A percentile compares a stretch with the other conserved stretches of the same genome.
Evolutionary conservation across 75 land plant species (phyloP).

Genomic region (Chamaecyparis obtusa): DNA sequence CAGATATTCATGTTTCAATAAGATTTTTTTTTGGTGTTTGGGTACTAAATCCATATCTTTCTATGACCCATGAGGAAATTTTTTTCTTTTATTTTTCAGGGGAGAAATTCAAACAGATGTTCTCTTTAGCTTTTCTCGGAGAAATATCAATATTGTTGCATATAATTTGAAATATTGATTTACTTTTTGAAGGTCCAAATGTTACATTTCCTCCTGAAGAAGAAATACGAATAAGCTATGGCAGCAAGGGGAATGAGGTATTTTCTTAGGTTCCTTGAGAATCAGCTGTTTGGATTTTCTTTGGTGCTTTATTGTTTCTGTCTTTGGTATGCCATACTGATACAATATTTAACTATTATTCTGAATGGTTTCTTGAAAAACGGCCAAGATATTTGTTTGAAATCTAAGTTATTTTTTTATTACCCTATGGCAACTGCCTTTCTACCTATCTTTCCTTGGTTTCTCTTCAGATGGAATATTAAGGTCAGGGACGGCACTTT

Average conservation of each 20-base stretch:
- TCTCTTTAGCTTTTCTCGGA: neutral
- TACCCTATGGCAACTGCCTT: neutral
- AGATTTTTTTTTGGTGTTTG: neutral
- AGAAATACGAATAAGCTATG: slow-evolving; percentile 87
- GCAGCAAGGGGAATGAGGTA: slow-evolving; percentile 98
- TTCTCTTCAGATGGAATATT: neutral
- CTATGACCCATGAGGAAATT: neutral
- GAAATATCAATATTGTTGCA: neutral
- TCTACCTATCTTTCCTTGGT: neutral
- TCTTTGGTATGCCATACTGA: neutral
- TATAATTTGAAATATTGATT: neutral
- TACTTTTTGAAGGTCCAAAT: slow-evolving; percentile 1
- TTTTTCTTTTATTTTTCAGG: neutral
- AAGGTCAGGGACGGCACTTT: neutral
- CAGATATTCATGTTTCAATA: neutral
- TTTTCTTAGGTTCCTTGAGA: neutral
- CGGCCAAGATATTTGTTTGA: neutral
- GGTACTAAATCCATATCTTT: neutral
- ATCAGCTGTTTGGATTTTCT: neutral
- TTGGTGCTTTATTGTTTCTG: neutral
- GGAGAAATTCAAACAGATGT: neutral
- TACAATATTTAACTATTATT: neutral
- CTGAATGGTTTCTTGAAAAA: neutral
- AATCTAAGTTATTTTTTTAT: neutral
- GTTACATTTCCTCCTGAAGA: slow-evolving; percentile 20